These are phyloP conservation scores for Chaetomiaceae sp. DNA, from an alignment of 2,329 filamentous ascomycete species.

Conservation along the genomic window DNA sequence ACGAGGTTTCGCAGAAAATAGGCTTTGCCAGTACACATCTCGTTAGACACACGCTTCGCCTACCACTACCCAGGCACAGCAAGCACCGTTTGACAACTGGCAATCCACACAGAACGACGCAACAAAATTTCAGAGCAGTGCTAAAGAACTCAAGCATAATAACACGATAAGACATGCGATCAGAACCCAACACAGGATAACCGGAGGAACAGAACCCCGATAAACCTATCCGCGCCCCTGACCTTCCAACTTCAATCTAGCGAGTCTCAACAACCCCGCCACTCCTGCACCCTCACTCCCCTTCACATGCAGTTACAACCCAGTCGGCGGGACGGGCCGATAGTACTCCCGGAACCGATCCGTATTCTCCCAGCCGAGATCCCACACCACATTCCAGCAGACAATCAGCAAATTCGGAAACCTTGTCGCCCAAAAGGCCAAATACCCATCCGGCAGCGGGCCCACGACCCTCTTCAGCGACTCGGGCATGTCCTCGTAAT, in stretches of 20 bases:
- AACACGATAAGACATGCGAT: not conserved
- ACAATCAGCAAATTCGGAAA: constrained; percentile 74
- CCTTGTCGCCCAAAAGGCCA: constrained; percentile 72
- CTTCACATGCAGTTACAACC: too few relatives aligned
- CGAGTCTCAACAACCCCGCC: too few relatives aligned
- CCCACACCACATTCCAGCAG: constrained; percentile 69
- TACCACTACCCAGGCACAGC: too few relatives aligned
- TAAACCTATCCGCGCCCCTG: too few relatives aligned
- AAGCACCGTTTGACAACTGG: too few relatives aligned
- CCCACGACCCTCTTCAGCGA: constrained; percentile 65
- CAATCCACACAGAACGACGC: too few relatives aligned
- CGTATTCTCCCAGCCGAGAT: constrained; percentile 55
- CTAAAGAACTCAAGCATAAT: not conserved
- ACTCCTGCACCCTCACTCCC: too few relatives aligned
- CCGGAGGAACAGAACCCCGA: constrained; percentile 6
- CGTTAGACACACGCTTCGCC: too few relatives aligned
- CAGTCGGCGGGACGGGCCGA: constrained; percentile 40
- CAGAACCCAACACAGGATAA: not conserved
- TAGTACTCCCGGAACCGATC: constrained; percentile 71
- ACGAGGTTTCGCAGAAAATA: too few relatives aligned
- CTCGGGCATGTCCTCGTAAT: constrained; percentile 94
- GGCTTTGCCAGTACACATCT: too few relatives aligned
- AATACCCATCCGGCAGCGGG: constrained; percentile 69
- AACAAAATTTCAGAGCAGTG: not conserved
- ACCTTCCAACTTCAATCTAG: too few relatives aligned